phyloP scores from a whole-genome alignment of 2,329 filamentous ascomycete genomes.

The Cytospora paraplurivora region DNA sequence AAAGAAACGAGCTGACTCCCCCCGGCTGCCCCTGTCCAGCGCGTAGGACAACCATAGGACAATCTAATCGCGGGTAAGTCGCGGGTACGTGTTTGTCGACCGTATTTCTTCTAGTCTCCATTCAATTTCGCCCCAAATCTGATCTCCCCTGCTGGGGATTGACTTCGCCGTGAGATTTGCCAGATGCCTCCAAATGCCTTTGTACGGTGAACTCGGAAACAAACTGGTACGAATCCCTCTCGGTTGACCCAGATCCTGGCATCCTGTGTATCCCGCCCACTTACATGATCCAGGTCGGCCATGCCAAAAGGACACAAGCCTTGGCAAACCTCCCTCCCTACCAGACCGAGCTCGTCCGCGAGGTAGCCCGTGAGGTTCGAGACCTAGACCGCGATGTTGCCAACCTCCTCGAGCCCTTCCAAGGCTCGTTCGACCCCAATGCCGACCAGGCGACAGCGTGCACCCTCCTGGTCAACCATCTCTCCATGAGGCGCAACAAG shows the following conservation, averaged over 20 bases:
- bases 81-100: slow-evolving; percentile 3
- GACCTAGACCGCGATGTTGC: slow-evolving; percentile 87
- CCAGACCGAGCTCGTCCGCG: slow-evolving; percentile 86
- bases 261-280: slow-evolving; percentile 26
- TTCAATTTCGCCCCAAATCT: not conserved
- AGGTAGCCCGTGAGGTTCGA: slow-evolving; percentile 86
- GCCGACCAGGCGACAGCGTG: slow-evolving; percentile 83
- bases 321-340: slow-evolving; percentile 86
- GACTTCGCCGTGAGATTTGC: not conserved
- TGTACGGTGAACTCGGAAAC: slow-evolving; percentile 88
- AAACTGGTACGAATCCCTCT: slow-evolving; percentile 66
- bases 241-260: not conserved
- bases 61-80: not conserved
- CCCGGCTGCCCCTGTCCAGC: not conserved
- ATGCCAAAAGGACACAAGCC: slow-evolving; percentile 92
- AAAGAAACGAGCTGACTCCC: not conserved
- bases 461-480: slow-evolving; percentile 86
- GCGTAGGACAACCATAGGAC: slow-evolving; percentile 1
- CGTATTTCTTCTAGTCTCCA: not conserved
- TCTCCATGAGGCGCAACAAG: slow-evolving; percentile 95
- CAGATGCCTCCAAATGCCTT: slow-evolving; percentile 41
- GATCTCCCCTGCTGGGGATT: not conserved
- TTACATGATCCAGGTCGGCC: slow-evolving; percentile 69
- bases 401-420: slow-evolving; percentile 77
- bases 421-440: slow-evolving; percentile 81